Conservation (phyloP, 2,329 filamentous ascomycete genomes). For the Colletotrichum cuscutae region DNA sequence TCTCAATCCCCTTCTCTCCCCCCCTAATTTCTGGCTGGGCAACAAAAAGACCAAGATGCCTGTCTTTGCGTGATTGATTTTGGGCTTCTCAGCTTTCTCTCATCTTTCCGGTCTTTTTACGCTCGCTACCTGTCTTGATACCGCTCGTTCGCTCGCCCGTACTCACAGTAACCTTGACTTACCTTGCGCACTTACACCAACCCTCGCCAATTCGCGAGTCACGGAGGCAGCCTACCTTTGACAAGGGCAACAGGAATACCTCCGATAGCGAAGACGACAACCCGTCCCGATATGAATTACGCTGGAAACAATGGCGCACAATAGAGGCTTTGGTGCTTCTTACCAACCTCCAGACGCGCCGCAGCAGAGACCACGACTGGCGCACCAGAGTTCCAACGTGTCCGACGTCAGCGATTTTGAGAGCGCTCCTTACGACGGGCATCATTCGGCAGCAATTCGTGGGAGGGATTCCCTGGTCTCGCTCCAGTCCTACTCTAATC, state of each 20-base stretch:
- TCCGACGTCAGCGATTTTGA: conserved; percentile 45
- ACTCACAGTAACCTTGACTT: background rate
- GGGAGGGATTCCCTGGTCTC: conserved; percentile 53
- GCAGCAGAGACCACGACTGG: conserved; percentile 33
- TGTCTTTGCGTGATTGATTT: conserved; percentile 7
- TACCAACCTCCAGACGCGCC: conserved; percentile 37
- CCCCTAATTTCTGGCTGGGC: conserved; percentile 14
- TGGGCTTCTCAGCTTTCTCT: background rate
- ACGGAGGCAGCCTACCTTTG: background rate
- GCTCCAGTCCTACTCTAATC: conserved; percentile 48
- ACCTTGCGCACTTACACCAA: conserved; percentile 3
- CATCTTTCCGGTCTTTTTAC: background rate
- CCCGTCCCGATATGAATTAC: conserved; percentile 25
- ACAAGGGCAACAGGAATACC: background rate
- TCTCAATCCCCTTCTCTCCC: conserved; percentile 2
- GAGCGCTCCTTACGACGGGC: conserved; percentile 41
- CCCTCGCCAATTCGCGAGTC: background rate
- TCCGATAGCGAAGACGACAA: background rate
- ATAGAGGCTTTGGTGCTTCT: conserved; percentile 39
- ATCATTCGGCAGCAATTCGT: conserved; percentile 39
- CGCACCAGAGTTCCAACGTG: conserved; percentile 47
- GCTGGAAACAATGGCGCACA: conserved; percentile 25
- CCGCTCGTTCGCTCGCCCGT: background rate
- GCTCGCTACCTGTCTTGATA: background rate
- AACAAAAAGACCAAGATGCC: conserved; percentile 11